Evolutionary conservation across 1,139 yeast species (phyloP).

Genomic region (Spencermartinsiella ligniputridi): DNA sequence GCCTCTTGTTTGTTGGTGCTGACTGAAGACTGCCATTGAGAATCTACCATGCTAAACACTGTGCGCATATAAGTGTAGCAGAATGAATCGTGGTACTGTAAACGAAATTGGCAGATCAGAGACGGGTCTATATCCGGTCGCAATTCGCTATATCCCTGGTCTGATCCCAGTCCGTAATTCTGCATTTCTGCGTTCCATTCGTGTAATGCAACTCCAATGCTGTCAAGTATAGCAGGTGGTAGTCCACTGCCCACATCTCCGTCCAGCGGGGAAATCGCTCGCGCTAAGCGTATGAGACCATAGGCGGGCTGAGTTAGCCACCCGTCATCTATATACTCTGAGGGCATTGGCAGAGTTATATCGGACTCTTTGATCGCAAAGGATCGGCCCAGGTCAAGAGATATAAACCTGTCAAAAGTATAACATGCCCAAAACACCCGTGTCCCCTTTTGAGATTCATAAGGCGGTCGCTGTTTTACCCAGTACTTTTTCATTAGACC

Average conservation of each 20-base stretch:
- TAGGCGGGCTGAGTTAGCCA: constrained; percentile 52
- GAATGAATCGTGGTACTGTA: constrained; percentile 20
- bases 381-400: constrained; percentile 52
- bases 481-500: constrained; percentile 39
- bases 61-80: constrained; percentile 18
- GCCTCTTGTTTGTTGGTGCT: constrained; percentile 15
- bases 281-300: constrained; percentile 30
- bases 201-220: constrained; percentile 10
- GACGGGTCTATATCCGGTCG: constrained; percentile 14
- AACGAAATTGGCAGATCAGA: constrained; percentile 18
- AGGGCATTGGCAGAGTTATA: constrained; percentile 37
- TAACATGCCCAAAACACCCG: constrained; percentile 58
- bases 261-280: constrained; percentile 19
- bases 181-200: constrained; percentile 21
- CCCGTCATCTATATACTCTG: constrained; percentile 41
- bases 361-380: constrained; percentile 43
- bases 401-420: constrained; percentile 51
- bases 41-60: constrained; percentile 17
- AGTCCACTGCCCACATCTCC: constrained; percentile 21
- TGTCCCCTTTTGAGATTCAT: constrained; percentile 48
- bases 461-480: constrained; percentile 25
- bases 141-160: constrained; percentile 5
- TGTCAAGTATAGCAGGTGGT: constrained; percentile 12
- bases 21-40: constrained; percentile 13
- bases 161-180: constrained; percentile 10